phyloP scores from a whole-genome alignment of 2,329 filamentous ascomycete genomes.

The Ceratocystis cubensis region DNA sequence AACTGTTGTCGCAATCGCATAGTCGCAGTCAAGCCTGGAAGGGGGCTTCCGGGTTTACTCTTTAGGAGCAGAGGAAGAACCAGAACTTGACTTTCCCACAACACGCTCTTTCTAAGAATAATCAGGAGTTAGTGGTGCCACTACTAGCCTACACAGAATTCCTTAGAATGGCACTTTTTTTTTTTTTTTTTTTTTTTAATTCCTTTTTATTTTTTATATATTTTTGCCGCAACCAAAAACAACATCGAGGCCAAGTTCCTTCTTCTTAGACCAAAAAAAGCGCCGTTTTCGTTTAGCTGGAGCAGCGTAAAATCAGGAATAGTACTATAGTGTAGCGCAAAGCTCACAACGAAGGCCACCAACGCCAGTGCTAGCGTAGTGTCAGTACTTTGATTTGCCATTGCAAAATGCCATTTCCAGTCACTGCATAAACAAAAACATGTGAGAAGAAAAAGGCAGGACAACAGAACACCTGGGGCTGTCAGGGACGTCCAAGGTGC shows the following conservation, averaged over 20 bases:
- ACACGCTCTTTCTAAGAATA: slow-evolving; percentile 7
- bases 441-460: too few relatives aligned
- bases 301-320: not conserved
- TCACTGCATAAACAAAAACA: not conserved
- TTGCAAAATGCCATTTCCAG: too few relatives aligned
- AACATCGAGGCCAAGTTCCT: not conserved
- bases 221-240: not conserved
- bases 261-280: not conserved
- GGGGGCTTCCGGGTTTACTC: too few relatives aligned
- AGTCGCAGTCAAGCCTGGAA: not conserved
- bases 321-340: not conserved
- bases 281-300: too few relatives aligned
- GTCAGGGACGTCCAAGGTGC: not conserved
- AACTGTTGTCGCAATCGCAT: not conserved
- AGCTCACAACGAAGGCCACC: not conserved
- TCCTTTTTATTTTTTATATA: too few relatives aligned
- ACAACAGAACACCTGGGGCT: too few relatives aligned
- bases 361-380: too few relatives aligned
- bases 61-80: not conserved
- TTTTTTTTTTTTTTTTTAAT: too few relatives aligned
- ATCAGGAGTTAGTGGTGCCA: slow-evolving; percentile 3
- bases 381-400: too few relatives aligned
- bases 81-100: too few relatives aligned
- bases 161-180: not conserved
- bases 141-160: not conserved